Evolutionary conservation across 2,329 filamentous ascomycete species (phyloP).

Genomic region (Cryphonectria carpinicola): DNA sequence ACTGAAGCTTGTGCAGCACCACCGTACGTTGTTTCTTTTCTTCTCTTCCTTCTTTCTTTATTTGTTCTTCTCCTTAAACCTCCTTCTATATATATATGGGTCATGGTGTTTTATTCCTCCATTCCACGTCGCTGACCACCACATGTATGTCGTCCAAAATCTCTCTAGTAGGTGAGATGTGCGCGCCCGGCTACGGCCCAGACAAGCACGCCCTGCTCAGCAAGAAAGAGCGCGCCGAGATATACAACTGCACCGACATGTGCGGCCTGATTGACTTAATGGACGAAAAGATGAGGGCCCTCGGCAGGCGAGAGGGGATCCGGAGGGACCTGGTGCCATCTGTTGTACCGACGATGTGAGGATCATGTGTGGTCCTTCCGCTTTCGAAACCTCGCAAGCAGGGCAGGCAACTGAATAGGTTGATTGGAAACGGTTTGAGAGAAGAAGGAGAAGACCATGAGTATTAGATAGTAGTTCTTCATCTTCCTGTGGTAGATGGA

Average conservation of each 20-base stretch:
- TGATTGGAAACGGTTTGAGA: not conserved
- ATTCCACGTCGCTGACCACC: not conserved
- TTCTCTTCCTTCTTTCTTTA: too few species aligned
- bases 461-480: not conserved
- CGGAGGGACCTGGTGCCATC: slow-evolving; percentile 25
- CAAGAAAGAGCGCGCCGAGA: slow-evolving; percentile 57
- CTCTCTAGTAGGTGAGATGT: slow-evolving; percentile 63
- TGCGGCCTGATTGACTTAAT: slow-evolving; percentile 64
- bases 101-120: not conserved
- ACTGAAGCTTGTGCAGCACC: slow-evolving; percentile 66
- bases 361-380: not conserved
- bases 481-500: not conserved
- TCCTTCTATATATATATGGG: not conserved
- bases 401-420: not conserved
- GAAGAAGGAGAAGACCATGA: not conserved
- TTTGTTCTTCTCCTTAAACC: not conserved
- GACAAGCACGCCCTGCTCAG: slow-evolving; percentile 57
- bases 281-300: slow-evolving; percentile 51
- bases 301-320: slow-evolving; percentile 30
- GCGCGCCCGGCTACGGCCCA: slow-evolving; percentile 57
- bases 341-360: not conserved
- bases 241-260: slow-evolving; percentile 57
- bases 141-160: not conserved
- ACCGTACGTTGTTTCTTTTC: slow-evolving; percentile 41
- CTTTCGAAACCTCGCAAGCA: not conserved